Conservation (phyloP, 164 flowering plant species). For the Chloranthus sessilifolius region DNA sequence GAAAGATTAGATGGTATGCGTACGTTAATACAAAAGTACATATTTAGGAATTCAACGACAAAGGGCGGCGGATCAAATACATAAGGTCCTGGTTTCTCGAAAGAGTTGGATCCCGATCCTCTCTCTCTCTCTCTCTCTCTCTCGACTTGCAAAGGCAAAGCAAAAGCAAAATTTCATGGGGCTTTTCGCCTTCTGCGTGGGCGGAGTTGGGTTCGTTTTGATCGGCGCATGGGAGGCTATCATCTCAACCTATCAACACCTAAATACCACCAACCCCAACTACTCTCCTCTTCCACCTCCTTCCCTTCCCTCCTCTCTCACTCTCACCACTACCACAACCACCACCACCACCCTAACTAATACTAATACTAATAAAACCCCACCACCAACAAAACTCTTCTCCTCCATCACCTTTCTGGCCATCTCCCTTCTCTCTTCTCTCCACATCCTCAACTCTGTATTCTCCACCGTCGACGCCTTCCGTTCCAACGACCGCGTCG, state of each 20-base stretch:
- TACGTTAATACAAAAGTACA: too few species aligned
- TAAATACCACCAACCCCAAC: constrained; percentile 1
- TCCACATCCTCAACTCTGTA: constrained; percentile 45
- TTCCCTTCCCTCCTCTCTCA: constrained; percentile 15
- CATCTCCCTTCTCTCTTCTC: constrained; percentile 30
- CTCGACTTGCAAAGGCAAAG: too few species aligned
- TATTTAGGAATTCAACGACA: too few species aligned
- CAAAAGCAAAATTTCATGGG: constrained; percentile 44
- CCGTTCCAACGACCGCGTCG: constrained; percentile 45
- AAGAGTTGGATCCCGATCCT: too few species aligned
- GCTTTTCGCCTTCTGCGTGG: constrained; percentile 39
- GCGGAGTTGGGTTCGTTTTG: constrained; percentile 51
- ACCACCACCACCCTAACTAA: background rate
- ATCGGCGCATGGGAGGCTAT: constrained; percentile 62
- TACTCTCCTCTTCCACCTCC: constrained; percentile 13
- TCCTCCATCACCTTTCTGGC: constrained; percentile 20
- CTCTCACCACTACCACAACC: constrained; percentile 1
- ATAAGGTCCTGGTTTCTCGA: too few species aligned
- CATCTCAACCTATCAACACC: constrained; percentile 15
- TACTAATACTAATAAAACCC: constrained; percentile 3
- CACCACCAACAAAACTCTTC: constrained; percentile 1
- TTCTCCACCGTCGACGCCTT: constrained; percentile 46
- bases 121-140: too few species aligned
- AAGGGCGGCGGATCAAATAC: too few species aligned
- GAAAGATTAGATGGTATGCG: too few species aligned